Percentiles rank a stretch among this genome's conserved stretches.
These are phyloP conservation scores for Lathyrus tuberosus DNA, from an alignment of 306 rosid genomes.

Conservation along the genomic window DNA sequence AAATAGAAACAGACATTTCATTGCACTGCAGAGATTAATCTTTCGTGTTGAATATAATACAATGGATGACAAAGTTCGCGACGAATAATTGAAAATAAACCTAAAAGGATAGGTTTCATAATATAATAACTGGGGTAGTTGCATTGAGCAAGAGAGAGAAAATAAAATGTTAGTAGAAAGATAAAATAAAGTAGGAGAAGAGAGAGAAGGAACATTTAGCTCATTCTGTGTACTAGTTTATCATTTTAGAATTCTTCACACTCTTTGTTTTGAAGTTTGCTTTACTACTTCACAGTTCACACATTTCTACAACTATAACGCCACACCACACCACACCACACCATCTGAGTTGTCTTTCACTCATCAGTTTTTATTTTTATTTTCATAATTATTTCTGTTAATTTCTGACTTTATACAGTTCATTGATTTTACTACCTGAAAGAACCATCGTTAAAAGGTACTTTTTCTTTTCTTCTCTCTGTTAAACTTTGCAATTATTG, in stretches of 20 bases:
- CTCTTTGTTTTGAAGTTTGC: slow-evolving; percentile 16
- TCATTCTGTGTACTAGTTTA: slow-evolving; percentile 8
- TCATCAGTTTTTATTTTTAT: slow-evolving; percentile 2
- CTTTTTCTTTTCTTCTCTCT: slow-evolving; percentile 4
- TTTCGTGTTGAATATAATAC: too few relatives aligned
- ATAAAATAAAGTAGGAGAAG: slow-evolving; percentile 26
- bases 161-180: slow-evolving; percentile 22
- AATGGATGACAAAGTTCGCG: too few relatives aligned
- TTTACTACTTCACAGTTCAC: slow-evolving; percentile 26
- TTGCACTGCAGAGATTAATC: too few relatives aligned
- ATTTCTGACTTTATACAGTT: slow-evolving; percentile 43
- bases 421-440: slow-evolving; percentile 50
- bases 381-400: not conserved
- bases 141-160: slow-evolving; percentile 17
- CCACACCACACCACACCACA: not conserved
- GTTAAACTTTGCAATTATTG: slow-evolving; percentile 41
- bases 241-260: slow-evolving; percentile 3
- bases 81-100: not conserved
- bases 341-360: slow-evolving; percentile 28
- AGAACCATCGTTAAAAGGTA: slow-evolving; percentile 50
- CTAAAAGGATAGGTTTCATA: slow-evolving; percentile 5
- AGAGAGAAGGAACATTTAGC: slow-evolving; percentile 28
- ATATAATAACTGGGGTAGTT: not conserved
- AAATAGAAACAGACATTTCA: too few relatives aligned
- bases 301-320: not conserved